Evolutionary conservation across 495 filamentous ascomycete species (phyloP).

Genomic region (Aspergillus nanangensis): DNA sequence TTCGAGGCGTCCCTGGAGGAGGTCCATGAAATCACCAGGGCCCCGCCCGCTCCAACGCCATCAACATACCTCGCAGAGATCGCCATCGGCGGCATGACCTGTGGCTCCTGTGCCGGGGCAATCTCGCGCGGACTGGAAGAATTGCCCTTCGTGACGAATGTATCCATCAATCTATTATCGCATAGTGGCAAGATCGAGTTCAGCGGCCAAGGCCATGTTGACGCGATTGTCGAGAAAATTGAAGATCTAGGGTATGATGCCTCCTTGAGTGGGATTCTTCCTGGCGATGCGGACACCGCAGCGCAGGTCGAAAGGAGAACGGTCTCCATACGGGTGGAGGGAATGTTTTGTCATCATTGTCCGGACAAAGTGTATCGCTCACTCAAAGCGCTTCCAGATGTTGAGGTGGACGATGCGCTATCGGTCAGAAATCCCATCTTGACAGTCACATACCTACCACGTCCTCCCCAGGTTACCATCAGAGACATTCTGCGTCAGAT

Average conservation of each 20-base stretch:
- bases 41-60: slow-evolving; percentile 13
- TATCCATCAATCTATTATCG: slow-evolving; percentile 65
- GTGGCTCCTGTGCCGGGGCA: slow-evolving; percentile 64
- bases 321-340: slow-evolving; percentile 64
- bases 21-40: slow-evolving; percentile 20
- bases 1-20: slow-evolving; percentile 51
- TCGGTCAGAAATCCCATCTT: slow-evolving; percentile 60
- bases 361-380: slow-evolving; percentile 54
- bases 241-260: slow-evolving; percentile 81
- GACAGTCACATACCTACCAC: slow-evolving; percentile 65
- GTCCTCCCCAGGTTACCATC: slow-evolving; percentile 67
- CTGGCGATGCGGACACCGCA: slow-evolving; percentile 11
- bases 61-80: slow-evolving; percentile 50
- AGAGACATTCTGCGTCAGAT: slow-evolving; percentile 67
- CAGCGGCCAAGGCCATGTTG: slow-evolving; percentile 43
- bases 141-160: slow-evolving; percentile 56
- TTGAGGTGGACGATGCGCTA: slow-evolving; percentile 46
- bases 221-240: slow-evolving; percentile 62
- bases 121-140: slow-evolving; percentile 62
- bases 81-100: slow-evolving; percentile 81
- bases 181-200: slow-evolving; percentile 70
- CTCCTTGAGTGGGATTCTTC: slow-evolving; percentile 41
- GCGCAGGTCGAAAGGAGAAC: slow-evolving; percentile 40
- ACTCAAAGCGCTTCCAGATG: slow-evolving; percentile 46
- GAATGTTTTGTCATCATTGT: slow-evolving; percentile 88